phyloP scores from a whole-genome alignment of 2,329 filamentous ascomycete genomes.

The Pyrenochaeta sp. region DNA sequence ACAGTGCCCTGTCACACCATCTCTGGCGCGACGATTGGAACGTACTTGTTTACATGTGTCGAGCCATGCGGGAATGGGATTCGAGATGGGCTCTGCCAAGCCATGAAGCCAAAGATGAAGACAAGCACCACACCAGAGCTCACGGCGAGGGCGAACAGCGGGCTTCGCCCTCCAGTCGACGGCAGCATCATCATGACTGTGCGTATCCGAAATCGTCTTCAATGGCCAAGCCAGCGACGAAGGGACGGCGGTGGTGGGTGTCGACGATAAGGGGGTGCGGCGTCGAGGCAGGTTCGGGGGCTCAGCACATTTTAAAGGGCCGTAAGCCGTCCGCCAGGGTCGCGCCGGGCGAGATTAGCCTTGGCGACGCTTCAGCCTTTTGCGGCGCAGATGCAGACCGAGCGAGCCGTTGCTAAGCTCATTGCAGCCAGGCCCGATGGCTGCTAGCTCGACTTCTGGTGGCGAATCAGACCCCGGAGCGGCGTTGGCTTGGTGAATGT shows the following conservation, averaged over 20 bases:
- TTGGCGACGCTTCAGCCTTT: conserved; percentile 31
- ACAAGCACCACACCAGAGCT: conserved; percentile 42
- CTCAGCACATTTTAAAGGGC: conserved; percentile 34
- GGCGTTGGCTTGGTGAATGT: neutral
- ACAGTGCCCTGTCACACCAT: conserved; percentile 1
- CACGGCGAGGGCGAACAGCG: conserved; percentile 41
- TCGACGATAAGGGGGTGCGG: conserved; percentile 22
- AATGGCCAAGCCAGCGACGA: conserved; percentile 17
- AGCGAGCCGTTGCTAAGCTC: conserved; percentile 22
- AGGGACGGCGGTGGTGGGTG: conserved; percentile 11
- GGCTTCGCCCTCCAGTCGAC: conserved; percentile 40
- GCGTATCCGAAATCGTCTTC: conserved; percentile 8
- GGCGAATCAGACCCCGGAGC: neutral
- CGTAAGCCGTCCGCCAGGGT: conserved; percentile 29
- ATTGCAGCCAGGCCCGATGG: conserved; percentile 15
- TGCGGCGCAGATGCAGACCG: conserved; percentile 17
- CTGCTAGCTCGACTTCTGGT: conserved; percentile 5
- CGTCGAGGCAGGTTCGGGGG: conserved; percentile 23
- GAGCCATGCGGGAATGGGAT: conserved; percentile 32
- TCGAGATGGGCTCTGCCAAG: conserved; percentile 42
- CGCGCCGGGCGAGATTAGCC: conserved; percentile 32
- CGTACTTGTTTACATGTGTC: conserved; percentile 39
- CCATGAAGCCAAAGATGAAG: conserved; percentile 46
- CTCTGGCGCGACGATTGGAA: conserved; percentile 4
- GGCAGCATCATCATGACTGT: conserved; percentile 40